These are phyloP conservation scores for Corniculantispora saksenae DNA, from an alignment of 2,329 filamentous ascomycete species.

Conservation along the genomic window DNA sequence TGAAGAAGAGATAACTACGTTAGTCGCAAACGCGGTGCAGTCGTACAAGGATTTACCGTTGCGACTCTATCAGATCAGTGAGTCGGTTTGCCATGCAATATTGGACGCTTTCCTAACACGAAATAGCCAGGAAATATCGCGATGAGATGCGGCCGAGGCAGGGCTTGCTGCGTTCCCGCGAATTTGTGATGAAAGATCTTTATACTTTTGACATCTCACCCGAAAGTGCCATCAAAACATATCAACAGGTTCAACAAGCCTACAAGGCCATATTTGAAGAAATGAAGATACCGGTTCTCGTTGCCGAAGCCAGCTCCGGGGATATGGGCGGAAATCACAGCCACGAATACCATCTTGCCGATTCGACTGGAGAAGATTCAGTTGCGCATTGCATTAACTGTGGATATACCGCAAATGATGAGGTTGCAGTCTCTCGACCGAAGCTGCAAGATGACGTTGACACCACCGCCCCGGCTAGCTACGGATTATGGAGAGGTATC, in stretches of 20 bases:
- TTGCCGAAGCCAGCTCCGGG: constrained; percentile 90
- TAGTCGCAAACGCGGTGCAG: constrained; percentile 71
- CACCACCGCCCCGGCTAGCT: constrained; percentile 19
- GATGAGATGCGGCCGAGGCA: constrained; percentile 89
- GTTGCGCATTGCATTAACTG: constrained; percentile 76
- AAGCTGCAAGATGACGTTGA: constrained; percentile 5
- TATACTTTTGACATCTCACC: constrained; percentile 85
- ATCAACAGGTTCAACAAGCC: constrained; percentile 69
- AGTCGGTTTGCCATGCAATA: constrained; percentile 29
- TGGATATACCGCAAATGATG: constrained; percentile 80
- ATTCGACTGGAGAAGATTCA: constrained; percentile 78
- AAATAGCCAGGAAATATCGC: constrained; percentile 81
- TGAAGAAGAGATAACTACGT: constrained; percentile 89
- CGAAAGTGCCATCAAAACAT: constrained; percentile 75
- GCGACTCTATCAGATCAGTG: constrained; percentile 86
- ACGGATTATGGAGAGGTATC: constrained; percentile 61
- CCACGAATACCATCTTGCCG: constrained; percentile 91
- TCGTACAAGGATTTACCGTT: constrained; percentile 88
- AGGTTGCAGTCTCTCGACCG: constrained; percentile 61
- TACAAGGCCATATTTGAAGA: constrained; percentile 81
- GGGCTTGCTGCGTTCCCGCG: constrained; percentile 81
- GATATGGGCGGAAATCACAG: constrained; percentile 92
- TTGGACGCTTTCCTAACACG: constrained; percentile 23
- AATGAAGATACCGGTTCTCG: constrained; percentile 77
- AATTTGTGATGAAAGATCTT: constrained; percentile 97